Conservation (phyloP, 805 yeast species). For the Kuraishia ogatae region DNA sequence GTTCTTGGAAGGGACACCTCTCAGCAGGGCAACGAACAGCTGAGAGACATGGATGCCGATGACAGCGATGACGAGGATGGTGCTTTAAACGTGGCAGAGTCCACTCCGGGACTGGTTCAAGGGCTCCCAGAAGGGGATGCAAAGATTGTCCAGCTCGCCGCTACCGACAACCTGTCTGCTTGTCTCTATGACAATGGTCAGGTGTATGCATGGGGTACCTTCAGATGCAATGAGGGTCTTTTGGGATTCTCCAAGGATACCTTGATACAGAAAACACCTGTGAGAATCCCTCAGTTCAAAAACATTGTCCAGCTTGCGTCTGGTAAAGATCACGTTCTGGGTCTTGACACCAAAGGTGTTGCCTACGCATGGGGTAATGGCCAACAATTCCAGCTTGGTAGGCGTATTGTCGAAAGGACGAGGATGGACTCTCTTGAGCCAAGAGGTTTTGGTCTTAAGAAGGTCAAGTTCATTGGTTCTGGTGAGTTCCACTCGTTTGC, state of each 20-base stretch:
- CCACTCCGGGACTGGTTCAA: conserved; percentile 78
- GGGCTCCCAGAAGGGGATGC: conserved; percentile 43
- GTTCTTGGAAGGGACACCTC: conserved; percentile 86
- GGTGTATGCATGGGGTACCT: conserved; percentile 97
- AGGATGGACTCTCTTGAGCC: conserved; percentile 69
- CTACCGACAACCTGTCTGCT: conserved; percentile 87
- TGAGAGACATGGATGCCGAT: conserved; percentile 60
- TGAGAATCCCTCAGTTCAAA: conserved; percentile 48
- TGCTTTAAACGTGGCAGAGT: conserved; percentile 79
- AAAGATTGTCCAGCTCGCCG: conserved; percentile 72
- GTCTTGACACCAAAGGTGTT: conserved; percentile 74
- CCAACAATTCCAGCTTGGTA: conserved; percentile 86
- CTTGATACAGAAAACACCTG: conserved; percentile 59
- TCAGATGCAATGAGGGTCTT: conserved; percentile 87
- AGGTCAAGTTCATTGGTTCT: conserved; percentile 72
- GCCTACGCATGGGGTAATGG: conserved; percentile 98
- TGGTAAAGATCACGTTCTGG: conserved; percentile 89
- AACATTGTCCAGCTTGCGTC: conserved; percentile 77
- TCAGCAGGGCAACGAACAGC: conserved; percentile 45
- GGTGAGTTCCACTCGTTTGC: conserved; percentile 98
- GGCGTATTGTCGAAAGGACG: conserved; percentile 74
- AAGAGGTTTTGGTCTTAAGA: conserved; percentile 72
- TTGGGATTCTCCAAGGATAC: conserved; percentile 70
- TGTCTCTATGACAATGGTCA: conserved; percentile 74
- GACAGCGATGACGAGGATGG: conserved; percentile 64